Base-by-base conservation (phyloP, 2,329 filamentous ascomycete genomes). In the Epichloe coenophiala region DNA sequence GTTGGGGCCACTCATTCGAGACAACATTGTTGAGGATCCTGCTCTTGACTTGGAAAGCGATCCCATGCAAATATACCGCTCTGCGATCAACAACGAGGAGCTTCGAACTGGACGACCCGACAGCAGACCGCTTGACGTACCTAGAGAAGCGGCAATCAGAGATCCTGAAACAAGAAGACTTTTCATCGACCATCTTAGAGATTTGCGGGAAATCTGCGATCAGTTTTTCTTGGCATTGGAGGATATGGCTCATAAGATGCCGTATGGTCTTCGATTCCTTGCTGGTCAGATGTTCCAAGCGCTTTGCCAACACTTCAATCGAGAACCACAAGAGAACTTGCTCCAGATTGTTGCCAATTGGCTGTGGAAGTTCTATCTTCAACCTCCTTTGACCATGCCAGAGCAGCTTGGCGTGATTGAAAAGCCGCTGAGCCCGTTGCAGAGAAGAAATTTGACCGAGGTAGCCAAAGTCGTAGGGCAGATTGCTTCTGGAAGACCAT, bases 11-110 rank as follows among this genome's bases (percentile, higher is more conserved):
- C 68, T 98, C 45, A 85, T 98, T 58, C 85, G 86, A 55, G 87
- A 95, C 63, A 91, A 93, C 62, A 89, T 98, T 60, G 83, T 97
- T 50, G 93, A 95, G 50, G 93, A 96, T 58, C 83, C 89, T 12
- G 84, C 84, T 5, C 74, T 98, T 36, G 91, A 98, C 63, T 75
- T 98, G 27, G 93, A 98, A 68, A 96, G 91, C 64, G 93, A 98
- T 62, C 93, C 93, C 0, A 84, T 97, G 73, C 91, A 97, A 59
- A 98, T 98, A 51, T 97, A 98, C 68, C 81, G 87, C 41, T 93
- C 89, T 5, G 84, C 88, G 13, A 94, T 98, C 69, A 97, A 94
- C 70, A 95, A 98, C 60, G 91, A 97, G 66, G 93, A 98, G 68
- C 80, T 98, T 23, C 83, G 88, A 17, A 98, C 93, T 0, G 93